These are phyloP conservation scores for Tripidium arundinaceum DNA, from an alignment of 202 grass and related monocot species.

Conservation along the genomic window DNA sequence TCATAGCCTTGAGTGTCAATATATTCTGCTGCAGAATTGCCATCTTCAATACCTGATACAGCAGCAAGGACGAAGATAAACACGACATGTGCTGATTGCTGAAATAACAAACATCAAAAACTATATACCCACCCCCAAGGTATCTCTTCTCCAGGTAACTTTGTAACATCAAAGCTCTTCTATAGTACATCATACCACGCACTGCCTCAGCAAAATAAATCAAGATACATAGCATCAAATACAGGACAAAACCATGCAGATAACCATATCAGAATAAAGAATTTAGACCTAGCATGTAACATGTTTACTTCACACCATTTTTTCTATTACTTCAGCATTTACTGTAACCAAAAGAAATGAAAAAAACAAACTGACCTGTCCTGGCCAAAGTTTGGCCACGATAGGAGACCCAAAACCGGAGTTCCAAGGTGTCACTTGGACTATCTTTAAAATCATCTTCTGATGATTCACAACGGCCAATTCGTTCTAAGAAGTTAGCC, in stretches of 20 bases:
- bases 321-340: neutral
- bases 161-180: slow-evolving; percentile 93
- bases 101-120: slow-evolving; percentile 25
- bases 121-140: slow-evolving; percentile 56
- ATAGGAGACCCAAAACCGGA: slow-evolving; percentile 96
- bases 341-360: slow-evolving; percentile 10
- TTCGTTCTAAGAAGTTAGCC: slow-evolving; percentile 96
- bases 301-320: slow-evolving; percentile 16
- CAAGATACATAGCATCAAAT: slow-evolving; percentile 21
- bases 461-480: slow-evolving; percentile 54
- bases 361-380: slow-evolving; percentile 55
- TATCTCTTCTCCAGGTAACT: slow-evolving; percentile 90
- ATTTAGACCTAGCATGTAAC: neutral
- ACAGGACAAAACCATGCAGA: slow-evolving; percentile 20
- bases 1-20: slow-evolving; percentile 83
- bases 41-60: slow-evolving; percentile 71
- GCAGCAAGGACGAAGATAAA: slow-evolving; percentile 29
- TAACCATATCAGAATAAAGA: slow-evolving; percentile 27
- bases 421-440: slow-evolving; percentile 69
- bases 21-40: slow-evolving; percentile 64
- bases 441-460: slow-evolving; percentile 72
- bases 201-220: slow-evolving; percentile 56
- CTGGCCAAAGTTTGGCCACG: slow-evolving; percentile 97
- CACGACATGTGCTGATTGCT: slow-evolving; percentile 7
- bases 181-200: slow-evolving; percentile 99